Conservation (phyloP, 306 rosid species). For the Nissolia schottii region DNA sequence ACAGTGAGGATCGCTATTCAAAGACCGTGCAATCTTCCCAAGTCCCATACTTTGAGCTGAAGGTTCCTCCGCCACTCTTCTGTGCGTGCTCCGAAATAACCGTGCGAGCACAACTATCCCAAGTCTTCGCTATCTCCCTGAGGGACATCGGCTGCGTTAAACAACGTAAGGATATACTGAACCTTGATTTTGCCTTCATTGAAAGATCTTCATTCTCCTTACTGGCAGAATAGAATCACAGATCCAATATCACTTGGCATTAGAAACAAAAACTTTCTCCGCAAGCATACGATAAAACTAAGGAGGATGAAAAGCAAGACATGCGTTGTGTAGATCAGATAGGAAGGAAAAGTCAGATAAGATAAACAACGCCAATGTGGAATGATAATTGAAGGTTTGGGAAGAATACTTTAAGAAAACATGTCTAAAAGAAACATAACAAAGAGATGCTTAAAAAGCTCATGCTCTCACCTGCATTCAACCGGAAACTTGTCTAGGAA, state of each 20-base stretch:
- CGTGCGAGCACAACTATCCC: constrained; percentile 81
- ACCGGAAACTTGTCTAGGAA: constrained; percentile 79
- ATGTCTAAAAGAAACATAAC: not conserved
- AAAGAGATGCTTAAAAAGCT: constrained; percentile 17
- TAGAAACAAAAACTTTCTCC: constrained; percentile 1
- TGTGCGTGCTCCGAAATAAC: constrained; percentile 77
- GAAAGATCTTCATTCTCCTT: constrained; percentile 81
- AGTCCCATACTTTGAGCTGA: constrained; percentile 82
- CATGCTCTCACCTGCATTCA: constrained; percentile 64
- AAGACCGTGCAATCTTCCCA: constrained; percentile 72
- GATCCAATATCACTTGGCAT: not conserved
- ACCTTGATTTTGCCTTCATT: constrained; percentile 66
- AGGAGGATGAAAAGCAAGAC: not conserved
- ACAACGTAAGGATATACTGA: constrained; percentile 69
- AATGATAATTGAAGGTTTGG: not conserved
- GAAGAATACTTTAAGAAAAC: not conserved
- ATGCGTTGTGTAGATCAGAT: too few species aligned
- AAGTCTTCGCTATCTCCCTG: constrained; percentile 66
- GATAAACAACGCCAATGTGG: too few species aligned
- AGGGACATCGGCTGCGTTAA: constrained; percentile 85
- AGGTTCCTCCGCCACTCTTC: constrained; percentile 86
- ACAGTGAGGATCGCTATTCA: constrained; percentile 26
- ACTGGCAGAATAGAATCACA: constrained; percentile 37
- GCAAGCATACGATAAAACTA: not conserved
- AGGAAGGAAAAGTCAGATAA: too few species aligned